These are phyloP conservation scores for Diddensiella transvaalensis DNA, from an alignment of 805 yeast genomes.

Conservation along the genomic window DNA sequence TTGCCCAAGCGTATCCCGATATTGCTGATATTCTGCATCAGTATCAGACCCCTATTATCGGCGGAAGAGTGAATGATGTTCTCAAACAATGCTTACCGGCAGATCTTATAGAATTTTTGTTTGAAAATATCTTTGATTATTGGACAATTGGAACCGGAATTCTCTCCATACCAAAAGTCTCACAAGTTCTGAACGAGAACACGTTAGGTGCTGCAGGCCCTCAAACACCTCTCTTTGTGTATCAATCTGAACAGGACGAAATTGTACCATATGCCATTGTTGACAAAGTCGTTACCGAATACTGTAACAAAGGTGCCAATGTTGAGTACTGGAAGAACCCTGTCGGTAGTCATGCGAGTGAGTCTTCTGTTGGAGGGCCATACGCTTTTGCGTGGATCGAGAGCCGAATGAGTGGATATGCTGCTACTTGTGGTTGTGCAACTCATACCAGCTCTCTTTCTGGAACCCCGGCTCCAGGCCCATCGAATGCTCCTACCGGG, in stretches of 20 bases:
- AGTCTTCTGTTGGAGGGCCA: constrained; percentile 12
- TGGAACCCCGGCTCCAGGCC: not conserved
- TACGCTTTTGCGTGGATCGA: constrained; percentile 17
- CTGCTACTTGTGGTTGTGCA: constrained; percentile 11
- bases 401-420: constrained; percentile 8
- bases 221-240: constrained; percentile 23
- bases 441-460: constrained; percentile 11
- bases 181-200: constrained; percentile 16
- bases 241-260: constrained; percentile 25
- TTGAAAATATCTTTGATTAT: constrained; percentile 20
- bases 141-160: constrained; percentile 22
- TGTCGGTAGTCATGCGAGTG: constrained; percentile 13
- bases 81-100: constrained; percentile 17
- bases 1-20: constrained; percentile 23
- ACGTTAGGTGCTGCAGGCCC: constrained; percentile 21
- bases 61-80: constrained; percentile 6
- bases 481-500: not conserved
- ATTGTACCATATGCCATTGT: constrained; percentile 21
- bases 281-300: constrained; percentile 17
- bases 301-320: constrained; percentile 21
- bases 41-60: constrained; percentile 9
- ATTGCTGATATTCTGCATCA: constrained; percentile 10
- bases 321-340: constrained; percentile 16
- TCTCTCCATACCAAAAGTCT: constrained; percentile 14
- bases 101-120: constrained; percentile 16